Evolutionary conservation across 495 filamentous ascomycete species (phyloP).

Genomic region (Gamarada debralockiae): DNA sequence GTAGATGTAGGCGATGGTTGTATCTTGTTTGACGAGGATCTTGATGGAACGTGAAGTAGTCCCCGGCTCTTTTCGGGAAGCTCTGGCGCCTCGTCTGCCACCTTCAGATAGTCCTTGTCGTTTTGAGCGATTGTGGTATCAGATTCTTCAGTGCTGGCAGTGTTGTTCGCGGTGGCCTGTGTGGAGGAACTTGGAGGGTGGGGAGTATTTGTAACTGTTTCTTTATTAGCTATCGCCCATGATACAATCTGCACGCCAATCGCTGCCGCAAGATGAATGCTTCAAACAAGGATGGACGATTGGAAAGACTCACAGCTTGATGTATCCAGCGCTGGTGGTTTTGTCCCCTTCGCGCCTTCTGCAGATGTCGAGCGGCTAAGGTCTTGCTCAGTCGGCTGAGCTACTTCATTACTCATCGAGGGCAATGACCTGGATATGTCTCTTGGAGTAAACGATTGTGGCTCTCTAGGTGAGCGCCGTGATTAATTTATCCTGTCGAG

Average conservation of each 20-base stretch:
- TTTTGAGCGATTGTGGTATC: constrained; percentile 32
- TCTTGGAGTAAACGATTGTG: not conserved
- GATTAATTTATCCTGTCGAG: not conserved
- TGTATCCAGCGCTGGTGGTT: constrained; percentile 23
- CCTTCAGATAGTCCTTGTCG: constrained; percentile 40
- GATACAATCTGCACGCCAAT: constrained; percentile 21
- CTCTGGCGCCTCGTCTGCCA: constrained; percentile 35
- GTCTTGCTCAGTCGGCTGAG: constrained; percentile 31
- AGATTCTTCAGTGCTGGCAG: constrained; percentile 33
- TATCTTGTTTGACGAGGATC: constrained; percentile 65
- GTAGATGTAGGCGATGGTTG: constrained; percentile 58
- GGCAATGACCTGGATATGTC: constrained; percentile 23
- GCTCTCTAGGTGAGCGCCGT: not conserved
- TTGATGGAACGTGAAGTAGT: constrained; percentile 61
- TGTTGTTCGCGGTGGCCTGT: constrained; percentile 31
- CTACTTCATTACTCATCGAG: constrained; percentile 47
- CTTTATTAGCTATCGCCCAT: constrained; percentile 10
- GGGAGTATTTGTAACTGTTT: constrained; percentile 19
- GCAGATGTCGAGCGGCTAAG: constrained; percentile 21
- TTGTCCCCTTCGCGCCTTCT: constrained; percentile 17
- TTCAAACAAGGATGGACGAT: not conserved
- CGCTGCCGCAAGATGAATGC: constrained; percentile 4
- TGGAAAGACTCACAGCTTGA: constrained; percentile 23
- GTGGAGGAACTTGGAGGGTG: constrained; percentile 26
- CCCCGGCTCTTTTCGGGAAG: constrained; percentile 50